phyloP scores from a whole-genome alignment of 169 alveolate species.

The Plasmodium sp. region DNA sequence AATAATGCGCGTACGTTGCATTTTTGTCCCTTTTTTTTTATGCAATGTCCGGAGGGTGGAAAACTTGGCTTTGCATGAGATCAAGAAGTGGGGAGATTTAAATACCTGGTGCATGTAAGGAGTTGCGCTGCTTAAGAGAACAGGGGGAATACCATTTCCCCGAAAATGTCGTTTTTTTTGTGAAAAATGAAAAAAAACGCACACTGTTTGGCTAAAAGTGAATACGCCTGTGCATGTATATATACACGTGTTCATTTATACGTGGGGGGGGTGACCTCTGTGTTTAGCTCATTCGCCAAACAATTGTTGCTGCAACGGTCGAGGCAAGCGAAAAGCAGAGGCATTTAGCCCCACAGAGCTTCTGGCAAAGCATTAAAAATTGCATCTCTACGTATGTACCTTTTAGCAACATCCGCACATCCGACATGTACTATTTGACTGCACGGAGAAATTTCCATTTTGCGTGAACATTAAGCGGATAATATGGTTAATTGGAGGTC shows the following conservation, averaged over 20 bases:
- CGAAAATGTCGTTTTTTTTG: not conserved
- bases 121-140: not conserved
- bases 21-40: not conserved
- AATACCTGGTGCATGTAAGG: not conserved
- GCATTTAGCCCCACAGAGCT: not conserved
- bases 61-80: not conserved
- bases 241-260: not conserved
- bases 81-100: not conserved
- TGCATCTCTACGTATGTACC: not conserved
- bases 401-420: not conserved
- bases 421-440: not conserved
- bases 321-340: not conserved
- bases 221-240: not conserved
- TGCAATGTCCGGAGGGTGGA: not conserved
- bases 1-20: not conserved
- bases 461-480: not conserved
- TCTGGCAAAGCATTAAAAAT: not conserved
- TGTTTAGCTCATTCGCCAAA: not conserved
- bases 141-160: not conserved
- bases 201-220: not conserved
- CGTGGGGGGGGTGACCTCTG: not conserved
- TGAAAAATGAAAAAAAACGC: not conserved
- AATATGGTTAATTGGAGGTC: not conserved
- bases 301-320: not conserved
- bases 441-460: not conserved